Evolutionary conservation across 805 yeast species (phyloP), one percentile per base, ranked within the genome.

Genomic region (Lipomyces oligophaga): DNA sequence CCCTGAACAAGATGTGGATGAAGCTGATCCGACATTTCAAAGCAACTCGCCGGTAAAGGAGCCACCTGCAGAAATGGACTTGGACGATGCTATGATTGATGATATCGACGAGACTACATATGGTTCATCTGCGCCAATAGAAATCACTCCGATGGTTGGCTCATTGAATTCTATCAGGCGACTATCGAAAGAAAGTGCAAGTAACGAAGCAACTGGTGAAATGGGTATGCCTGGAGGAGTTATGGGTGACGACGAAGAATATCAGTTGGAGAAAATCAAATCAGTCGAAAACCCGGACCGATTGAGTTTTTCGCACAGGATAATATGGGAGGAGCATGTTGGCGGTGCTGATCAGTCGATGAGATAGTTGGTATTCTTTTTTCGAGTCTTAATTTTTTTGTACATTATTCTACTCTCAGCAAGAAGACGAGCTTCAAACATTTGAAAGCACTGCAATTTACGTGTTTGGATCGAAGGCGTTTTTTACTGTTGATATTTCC

Each of bases 251-350:
- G 54, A 49, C 16, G 52, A 51, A 28, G 54, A 51, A 24, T 34
- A 38, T 22, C 38, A 50, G 37, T 30, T 50, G 5, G 37, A 34
- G 19, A 47, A 47, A 28, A 28, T 47, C n/a, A 34, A 35, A 32
- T 36, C 42, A 20, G 44, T 47, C 18, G 52, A 52, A 10, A 43
- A 52, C 31, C 54, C 56, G 6, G 46, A 45, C 13, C 31, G 45
- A 13, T 25, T 49, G 30, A 52, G 56, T 37, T 49, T 48, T 25
- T 48, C 55, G 26, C 42, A 45, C 32, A 45, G 54, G 19, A 48
- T 47, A 18, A 43, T 47, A 33, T 52, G 56, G 54, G 54, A 52
- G 26, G 41, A 49, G 38, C 54, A 52, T 24, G 47, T 52, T 30
- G 47, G 33, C 15, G 52, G 55, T n/a, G n/a, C n/a, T n/a, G n/a